A percentile compares a stretch with the other conserved stretches of the same genome.
phyloP scores from a whole-genome alignment of 306 rosid species.

The Cotoneaster glaucophyllus region DNA sequence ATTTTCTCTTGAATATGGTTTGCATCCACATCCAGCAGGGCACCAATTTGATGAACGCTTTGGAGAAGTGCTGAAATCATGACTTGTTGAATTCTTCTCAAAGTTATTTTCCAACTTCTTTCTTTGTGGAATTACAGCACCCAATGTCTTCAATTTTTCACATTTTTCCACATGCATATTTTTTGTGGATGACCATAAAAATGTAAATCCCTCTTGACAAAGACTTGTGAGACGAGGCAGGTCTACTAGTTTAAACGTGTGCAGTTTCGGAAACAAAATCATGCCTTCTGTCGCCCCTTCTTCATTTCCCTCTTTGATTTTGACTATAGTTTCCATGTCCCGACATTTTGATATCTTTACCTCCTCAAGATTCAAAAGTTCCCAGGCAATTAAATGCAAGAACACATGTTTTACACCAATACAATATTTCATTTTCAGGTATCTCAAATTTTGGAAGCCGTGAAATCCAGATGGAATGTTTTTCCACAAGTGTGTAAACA shows the following conservation, averaged over 20 bases:
- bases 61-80: background rate
- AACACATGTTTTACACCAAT: background rate
- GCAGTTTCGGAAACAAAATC: background rate
- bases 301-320: background rate
- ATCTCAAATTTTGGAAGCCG: background rate
- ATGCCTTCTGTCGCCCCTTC: background rate
- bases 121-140: too few relatives aligned
- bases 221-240: background rate
- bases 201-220: background rate
- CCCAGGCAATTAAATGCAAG: background rate
- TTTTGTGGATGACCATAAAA: background rate
- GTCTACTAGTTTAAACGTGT: fast-evolving
- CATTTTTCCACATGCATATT: background rate
- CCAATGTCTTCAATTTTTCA: background rate
- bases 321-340: background rate
- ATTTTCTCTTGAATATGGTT: background rate
- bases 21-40: background rate
- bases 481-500: background rate
- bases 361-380: background rate
- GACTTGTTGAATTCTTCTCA: background rate
- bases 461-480: background rate
- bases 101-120: background rate
- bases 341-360: fast-evolving
- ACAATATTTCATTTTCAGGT: fast-evolving
- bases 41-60: too few relatives aligned